phyloP scores from a whole-genome alignment of 208 protist genomes.

The Willaertia magna region DNA sequence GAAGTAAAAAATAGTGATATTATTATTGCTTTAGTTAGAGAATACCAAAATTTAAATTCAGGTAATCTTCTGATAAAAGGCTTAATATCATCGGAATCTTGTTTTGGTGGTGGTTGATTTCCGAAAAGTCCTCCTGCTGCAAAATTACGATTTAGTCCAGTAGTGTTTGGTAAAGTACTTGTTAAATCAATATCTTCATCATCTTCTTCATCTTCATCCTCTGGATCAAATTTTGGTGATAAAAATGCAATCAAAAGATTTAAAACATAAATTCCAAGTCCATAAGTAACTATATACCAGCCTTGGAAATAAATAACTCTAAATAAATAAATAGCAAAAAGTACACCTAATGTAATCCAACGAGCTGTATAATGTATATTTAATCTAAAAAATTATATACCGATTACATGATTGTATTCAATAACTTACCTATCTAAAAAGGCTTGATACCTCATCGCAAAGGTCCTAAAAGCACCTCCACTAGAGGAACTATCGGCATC shows the following conservation, averaged over 20 bases:
- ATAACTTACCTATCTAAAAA: background rate
- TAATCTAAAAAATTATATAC: background rate
- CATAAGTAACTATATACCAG: constrained; percentile 91
- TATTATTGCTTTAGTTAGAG: constrained; percentile 44
- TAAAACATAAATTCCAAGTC: constrained; percentile 84
- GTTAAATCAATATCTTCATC: constrained; percentile 6
- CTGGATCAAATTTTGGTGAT: constrained; percentile 77
- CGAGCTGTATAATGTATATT: background rate
- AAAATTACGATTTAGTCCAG: background rate
- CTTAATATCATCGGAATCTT: constrained; percentile 60
- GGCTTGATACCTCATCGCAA: background rate
- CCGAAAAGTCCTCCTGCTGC: background rate
- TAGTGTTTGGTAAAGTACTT: background rate
- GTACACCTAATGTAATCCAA: background rate
- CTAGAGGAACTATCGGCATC: background rate
- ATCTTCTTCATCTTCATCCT: constrained; percentile 30
- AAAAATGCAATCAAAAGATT: constrained; percentile 87
- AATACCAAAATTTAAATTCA: constrained; percentile 89
- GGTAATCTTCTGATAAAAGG: constrained; percentile 85
- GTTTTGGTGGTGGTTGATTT: constrained; percentile 47
- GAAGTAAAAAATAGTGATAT: constrained; percentile 75
- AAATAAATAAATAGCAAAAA: constrained; percentile 45
- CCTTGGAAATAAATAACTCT: constrained; percentile 55
- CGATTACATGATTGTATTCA: background rate
- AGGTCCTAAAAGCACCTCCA: background rate